These are phyloP conservation scores for Nitzschia sp. DNA, from an alignment of 108 stramenopile genomes.

Conservation along the genomic window DNA sequence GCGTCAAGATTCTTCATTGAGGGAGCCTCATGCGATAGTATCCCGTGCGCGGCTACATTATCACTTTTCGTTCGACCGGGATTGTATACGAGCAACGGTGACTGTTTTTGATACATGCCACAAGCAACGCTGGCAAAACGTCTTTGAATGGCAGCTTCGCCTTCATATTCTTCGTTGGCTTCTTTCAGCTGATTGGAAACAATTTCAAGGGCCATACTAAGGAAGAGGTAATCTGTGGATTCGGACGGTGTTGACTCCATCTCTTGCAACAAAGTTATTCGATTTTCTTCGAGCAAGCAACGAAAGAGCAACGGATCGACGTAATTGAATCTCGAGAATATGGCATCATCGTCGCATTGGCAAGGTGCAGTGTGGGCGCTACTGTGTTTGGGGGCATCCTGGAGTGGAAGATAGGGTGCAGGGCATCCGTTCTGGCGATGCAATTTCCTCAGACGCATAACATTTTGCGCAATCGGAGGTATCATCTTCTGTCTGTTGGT, in stretches of 20 bases:
- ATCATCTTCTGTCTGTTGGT: constrained; percentile 28
- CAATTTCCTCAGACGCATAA: constrained; percentile 63
- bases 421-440: constrained; percentile 54
- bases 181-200: constrained; percentile 31
- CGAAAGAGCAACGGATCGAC: constrained; percentile 37
- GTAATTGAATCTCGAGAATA: constrained; percentile 52
- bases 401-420: constrained; percentile 66
- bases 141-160: constrained; percentile 18
- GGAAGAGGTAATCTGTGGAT: constrained; percentile 22
- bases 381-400: constrained; percentile 11
- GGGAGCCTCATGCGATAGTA: too few species aligned
- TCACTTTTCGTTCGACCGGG: too few species aligned
- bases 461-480: constrained; percentile 21
- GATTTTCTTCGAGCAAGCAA: constrained; percentile 15
- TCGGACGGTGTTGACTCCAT: neutral
- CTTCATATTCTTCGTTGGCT: constrained; percentile 24
- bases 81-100: constrained; percentile 4
- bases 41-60: too few species aligned
- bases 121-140: constrained; percentile 13
- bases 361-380: constrained; percentile 38
- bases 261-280: constrained; percentile 19
- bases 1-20: too few species aligned
- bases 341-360: constrained; percentile 41
- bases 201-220: constrained; percentile 38
- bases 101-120: constrained; percentile 39